Conservation (phyloP, 306 rosid genomes). For the Gillenia trifoliata region DNA sequence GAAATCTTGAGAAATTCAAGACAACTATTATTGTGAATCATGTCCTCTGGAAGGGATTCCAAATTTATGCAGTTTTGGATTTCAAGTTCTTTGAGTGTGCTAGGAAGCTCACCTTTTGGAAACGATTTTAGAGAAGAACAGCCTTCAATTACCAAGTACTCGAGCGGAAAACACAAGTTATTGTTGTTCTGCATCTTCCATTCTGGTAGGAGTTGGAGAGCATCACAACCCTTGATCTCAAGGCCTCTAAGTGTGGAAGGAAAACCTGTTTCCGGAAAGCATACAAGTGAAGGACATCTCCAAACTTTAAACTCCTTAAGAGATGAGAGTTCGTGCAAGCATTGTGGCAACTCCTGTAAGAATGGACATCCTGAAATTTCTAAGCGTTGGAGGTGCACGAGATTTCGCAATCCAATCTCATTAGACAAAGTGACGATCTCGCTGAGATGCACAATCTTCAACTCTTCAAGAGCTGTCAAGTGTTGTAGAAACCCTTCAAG, state of each 20-base stretch:
- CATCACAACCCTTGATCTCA: slow-evolving; percentile 25
- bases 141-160: slow-evolving; percentile 30
- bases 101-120: slow-evolving; percentile 19
- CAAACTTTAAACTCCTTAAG: slow-evolving; percentile 23
- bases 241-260: slow-evolving; percentile 21
- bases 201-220: slow-evolving; percentile 18
- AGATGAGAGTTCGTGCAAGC: slow-evolving; percentile 9
- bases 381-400: slow-evolving; percentile 19
- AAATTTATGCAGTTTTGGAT: slow-evolving; percentile 20
- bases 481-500: slow-evolving; percentile 15
- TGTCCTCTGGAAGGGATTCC: slow-evolving; percentile 14
- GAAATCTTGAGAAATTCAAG: slow-evolving; percentile 21
- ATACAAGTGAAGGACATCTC: slow-evolving; percentile 24
- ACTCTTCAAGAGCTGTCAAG: slow-evolving; percentile 23
- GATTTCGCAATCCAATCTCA: slow-evolving; percentile 24
- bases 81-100: slow-evolving; percentile 26
- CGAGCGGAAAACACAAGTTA: slow-evolving; percentile 9
- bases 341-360: slow-evolving; percentile 19
- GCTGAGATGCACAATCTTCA: slow-evolving; percentile 15
- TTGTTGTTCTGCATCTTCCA: slow-evolving; percentile 13
- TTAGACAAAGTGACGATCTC: slow-evolving; percentile 22
- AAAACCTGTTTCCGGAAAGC: slow-evolving; percentile 17
- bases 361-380: slow-evolving; percentile 29
- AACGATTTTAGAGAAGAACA: slow-evolving; percentile 28
- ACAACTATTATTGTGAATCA: not conserved